Evolutionary conservation across 2,329 filamentous ascomycete genomes (phyloP).

Genomic region (Arthrocladium fulminans): DNA sequence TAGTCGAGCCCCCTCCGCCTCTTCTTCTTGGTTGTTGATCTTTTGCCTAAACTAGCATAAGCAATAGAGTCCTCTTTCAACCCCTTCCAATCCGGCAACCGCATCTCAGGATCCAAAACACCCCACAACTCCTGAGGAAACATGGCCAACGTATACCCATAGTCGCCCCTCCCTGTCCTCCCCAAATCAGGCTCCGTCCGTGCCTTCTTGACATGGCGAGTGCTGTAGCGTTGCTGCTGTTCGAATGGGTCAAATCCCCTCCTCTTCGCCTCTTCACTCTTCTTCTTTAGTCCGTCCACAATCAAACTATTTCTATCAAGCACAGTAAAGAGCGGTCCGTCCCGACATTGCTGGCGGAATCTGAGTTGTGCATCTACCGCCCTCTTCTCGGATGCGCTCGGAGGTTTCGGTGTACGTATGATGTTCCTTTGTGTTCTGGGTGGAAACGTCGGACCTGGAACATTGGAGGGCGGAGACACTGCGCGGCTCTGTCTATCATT

Average conservation of each 20-base stretch:
- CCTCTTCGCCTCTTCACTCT: conserved; percentile 1
- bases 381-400: neutral
- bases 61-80: neutral
- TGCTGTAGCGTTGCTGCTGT: conserved; percentile 4
- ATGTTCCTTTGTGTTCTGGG: neutral
- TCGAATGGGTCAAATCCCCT: conserved; percentile 7
- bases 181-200: conserved; percentile 5
- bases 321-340: conserved; percentile 4
- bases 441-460: conserved; percentile 5
- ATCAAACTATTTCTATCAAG: conserved; percentile 4
- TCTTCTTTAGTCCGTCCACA: conserved; percentile 1
- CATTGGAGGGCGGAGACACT: conserved; percentile 3
- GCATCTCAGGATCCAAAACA: conserved; percentile 2
- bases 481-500: conserved; percentile 2
- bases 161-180: conserved; percentile 1
- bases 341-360: conserved; percentile 1
- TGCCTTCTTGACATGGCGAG: neutral
- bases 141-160: conserved; percentile 5
- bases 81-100: conserved; percentile 2
- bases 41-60: neutral
- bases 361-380: conserved; percentile 1
- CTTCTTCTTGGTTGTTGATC: neutral
- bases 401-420: conserved; percentile 6
- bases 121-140: conserved; percentile 7
- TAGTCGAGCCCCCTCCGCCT: conserved; percentile 4